Evolutionary conservation across 2,329 filamentous ascomycete genomes (phyloP).

Genomic region (Claviceps digitariae): DNA sequence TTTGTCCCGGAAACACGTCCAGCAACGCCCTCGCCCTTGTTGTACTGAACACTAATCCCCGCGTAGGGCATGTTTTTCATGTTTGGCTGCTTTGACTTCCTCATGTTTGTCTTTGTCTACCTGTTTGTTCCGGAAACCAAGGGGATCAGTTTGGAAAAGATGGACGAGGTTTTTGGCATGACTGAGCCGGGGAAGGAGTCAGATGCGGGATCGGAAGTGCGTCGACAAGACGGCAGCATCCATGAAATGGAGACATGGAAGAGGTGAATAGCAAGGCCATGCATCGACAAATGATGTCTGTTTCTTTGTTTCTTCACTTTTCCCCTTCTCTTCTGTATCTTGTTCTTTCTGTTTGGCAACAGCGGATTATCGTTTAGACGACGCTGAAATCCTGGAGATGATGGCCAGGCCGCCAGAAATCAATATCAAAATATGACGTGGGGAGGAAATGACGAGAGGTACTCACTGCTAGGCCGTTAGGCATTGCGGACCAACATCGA

Average conservation of each 20-base stretch:
- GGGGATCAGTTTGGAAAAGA: conserved; percentile 47
- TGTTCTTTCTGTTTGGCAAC: background rate
- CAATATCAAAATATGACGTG: too few species aligned
- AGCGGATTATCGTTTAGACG: too few species aligned
- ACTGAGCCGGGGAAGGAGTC: conserved; percentile 26
- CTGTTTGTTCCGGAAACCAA: conserved; percentile 61
- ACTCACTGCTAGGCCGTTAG: too few species aligned
- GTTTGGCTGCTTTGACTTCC: conserved; percentile 51
- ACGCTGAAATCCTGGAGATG: too few species aligned
- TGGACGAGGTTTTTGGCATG: conserved; percentile 53
- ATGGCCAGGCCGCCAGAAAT: too few species aligned
- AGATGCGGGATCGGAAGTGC: conserved; percentile 14
- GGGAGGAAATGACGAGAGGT: too few species aligned
- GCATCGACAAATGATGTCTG: background rate
- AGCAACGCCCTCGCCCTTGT: too few species aligned
- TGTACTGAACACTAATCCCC: background rate
- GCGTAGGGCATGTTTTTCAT: conserved; percentile 52
- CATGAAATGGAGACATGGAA: conserved; percentile 10
- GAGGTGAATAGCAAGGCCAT: background rate
- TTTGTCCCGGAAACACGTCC: conserved; percentile 7
- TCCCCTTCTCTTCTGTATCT: background rate
- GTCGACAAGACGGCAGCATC: conserved; percentile 13
- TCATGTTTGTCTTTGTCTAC: conserved; percentile 53
- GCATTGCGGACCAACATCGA: too few species aligned
- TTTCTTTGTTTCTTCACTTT: background rate